Evolutionary conservation across 2,329 filamentous ascomycete genomes (phyloP).

Genomic region (Fusarium poae): DNA sequence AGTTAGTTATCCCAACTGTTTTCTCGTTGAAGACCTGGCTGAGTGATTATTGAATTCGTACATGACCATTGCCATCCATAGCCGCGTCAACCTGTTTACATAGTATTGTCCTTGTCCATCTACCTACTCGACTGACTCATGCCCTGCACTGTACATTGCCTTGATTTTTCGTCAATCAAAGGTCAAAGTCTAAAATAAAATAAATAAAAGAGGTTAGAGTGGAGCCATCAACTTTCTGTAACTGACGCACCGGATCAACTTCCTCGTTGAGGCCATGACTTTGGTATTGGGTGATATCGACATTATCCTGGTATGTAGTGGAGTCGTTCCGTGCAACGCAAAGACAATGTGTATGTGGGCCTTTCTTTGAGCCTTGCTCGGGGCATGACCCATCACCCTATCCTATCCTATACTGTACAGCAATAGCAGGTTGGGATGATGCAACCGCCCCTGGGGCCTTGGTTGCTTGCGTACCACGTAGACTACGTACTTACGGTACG

Average conservation of each 20-base stretch:
- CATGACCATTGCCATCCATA: not conserved
- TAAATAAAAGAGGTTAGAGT: slow-evolving; percentile 14
- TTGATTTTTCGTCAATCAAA: slow-evolving; percentile 21
- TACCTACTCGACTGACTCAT: slow-evolving; percentile 7
- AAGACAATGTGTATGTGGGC: slow-evolving; percentile 5
- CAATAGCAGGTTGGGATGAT: slow-evolving; percentile 38
- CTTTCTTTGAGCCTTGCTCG: not conserved
- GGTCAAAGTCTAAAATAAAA: not conserved
- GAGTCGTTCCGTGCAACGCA: slow-evolving; percentile 27
- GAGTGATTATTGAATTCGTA: slow-evolving; percentile 25
- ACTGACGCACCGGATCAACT: slow-evolving; percentile 40
- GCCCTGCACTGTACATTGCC: slow-evolving; percentile 33
- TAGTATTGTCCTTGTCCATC: not conserved
- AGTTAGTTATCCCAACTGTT: not conserved
- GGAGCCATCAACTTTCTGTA: slow-evolving; percentile 30
- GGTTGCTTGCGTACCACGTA: not conserved
- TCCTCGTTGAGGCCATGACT: slow-evolving; percentile 37
- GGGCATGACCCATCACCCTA: not conserved
- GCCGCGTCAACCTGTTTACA: slow-evolving; percentile 19
- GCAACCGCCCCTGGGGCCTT: slow-evolving; percentile 39
- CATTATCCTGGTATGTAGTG: slow-evolving; percentile 27
- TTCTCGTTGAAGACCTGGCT: slow-evolving; percentile 7
- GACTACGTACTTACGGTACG: slow-evolving; percentile 11
- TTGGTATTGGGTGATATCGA: slow-evolving; percentile 37
- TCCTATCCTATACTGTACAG: not conserved